Evolutionary conservation across 2,329 filamentous ascomycete species (phyloP), one percentile per base, ranked within the genome.

Genomic region (Cordyceps fumosorosea): DNA sequence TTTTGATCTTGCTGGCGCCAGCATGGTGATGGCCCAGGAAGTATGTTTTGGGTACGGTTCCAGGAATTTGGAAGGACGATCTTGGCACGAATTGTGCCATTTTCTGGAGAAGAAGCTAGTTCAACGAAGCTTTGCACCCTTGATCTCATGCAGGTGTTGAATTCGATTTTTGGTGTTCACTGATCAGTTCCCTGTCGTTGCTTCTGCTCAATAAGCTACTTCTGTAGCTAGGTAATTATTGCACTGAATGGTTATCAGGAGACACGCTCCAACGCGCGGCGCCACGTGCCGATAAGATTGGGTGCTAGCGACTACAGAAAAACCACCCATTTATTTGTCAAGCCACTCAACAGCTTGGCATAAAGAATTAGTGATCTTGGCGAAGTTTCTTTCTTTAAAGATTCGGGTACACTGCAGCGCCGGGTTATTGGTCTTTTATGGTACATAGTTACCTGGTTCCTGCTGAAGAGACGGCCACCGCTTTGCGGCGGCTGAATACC

Each of bases 1-100:
- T 84, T 72, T 90, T 90, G 88, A 98, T 96, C 72, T 90, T 89
- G 54, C 83, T 80, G 37, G 96, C 81, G 18, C 90, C 95, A 11
- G 89, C 84, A 64, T 86, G 85, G 80, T 99, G 95, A 77, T 99
- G 95, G 65, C 95, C 95, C 53, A 98, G 83, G 78, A 91, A 99
- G 78, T 98, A 99, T 63, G 93, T 95, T 66, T 91, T 87, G 45
- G 90, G 88, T 64, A 98, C 88, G 58, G 87, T 89, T 50, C 78
- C 70, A 60, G 93, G 88, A 50, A 87, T 79, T 45, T 88, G 86
- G 74, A 96, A 98, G 59, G 78, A 76, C 66, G 80, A 74, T 68
- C 93, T 90, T 29, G 95, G 91, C 48, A 88, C 74, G 76, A 98
- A 96, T 69, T 67, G 68, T 34, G 72, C 66, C 70, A 74, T 72